Evolutionary conservation across 192 early-diverging fungal species (phyloP).

Genomic region (Coemansia sp.): DNA sequence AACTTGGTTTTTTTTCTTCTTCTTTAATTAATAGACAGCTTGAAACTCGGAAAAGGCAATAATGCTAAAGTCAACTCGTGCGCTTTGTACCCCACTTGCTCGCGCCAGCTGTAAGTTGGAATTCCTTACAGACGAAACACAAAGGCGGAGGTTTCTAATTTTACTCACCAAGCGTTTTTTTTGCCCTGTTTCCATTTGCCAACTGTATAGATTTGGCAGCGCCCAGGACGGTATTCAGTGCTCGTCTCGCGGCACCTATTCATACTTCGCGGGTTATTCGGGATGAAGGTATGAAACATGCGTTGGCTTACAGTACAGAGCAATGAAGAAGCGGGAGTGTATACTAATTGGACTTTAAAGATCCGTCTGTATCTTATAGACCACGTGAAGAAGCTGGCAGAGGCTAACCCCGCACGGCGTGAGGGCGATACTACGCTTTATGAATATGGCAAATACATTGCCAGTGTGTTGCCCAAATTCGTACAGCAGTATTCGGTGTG

Average conservation of each 20-base stretch:
- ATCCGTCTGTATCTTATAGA: conserved; percentile 12
- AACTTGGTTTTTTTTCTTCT: neutral
- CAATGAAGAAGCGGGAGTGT: neutral
- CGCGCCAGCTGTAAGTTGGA: conserved; percentile 37
- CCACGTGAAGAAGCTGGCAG: conserved; percentile 34
- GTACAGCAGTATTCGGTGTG: conserved; percentile 97
- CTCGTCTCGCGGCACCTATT: conserved; percentile 18
- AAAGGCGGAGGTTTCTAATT: neutral
- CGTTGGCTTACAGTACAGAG: neutral
- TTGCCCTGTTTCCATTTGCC: neutral
- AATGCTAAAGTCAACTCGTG: conserved; percentile 36
- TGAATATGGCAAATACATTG: conserved; percentile 89
- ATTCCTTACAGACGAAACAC: neutral
- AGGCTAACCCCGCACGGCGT: conserved; percentile 44
- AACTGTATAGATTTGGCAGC: conserved; percentile 14
- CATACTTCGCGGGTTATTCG: conserved; percentile 30
- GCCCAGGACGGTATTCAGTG: conserved; percentile 4
- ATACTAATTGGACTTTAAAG: neutral
- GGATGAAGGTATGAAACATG: conserved; percentile 32
- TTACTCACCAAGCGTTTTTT: neutral
- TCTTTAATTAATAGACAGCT: neutral
- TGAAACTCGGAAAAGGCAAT: neutral
- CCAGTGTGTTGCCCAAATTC: conserved; percentile 87
- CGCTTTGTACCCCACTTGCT: conserved; percentile 20
- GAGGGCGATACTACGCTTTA: conserved; percentile 61